Evolutionary conservation across 2,329 filamentous ascomycete species (phyloP), one percentile per base, ranked within the genome.

Genomic region (Cordyceps tenuipes): DNA sequence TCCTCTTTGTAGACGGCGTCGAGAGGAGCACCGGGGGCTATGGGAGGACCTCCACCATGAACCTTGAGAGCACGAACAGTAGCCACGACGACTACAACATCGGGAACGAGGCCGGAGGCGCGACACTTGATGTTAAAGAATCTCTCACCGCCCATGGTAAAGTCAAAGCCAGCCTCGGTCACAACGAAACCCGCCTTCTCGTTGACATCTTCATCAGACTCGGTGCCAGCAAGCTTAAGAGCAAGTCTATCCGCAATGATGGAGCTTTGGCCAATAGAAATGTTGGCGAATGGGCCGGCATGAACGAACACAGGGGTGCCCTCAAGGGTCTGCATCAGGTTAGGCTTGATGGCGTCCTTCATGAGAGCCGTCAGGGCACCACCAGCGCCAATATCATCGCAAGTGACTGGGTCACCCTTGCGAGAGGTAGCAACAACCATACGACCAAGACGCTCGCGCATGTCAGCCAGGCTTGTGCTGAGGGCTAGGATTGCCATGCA

Each of bases 71-170:
- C 94, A 66, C 94, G 88, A 50, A 99, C 90, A 2, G 94, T 99
- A 26, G 94, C 93, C 43, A 99, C 94, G 62, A 99, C 87, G 49
- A 99, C 91, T 7, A 96, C 92, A 1, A 91, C 90, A 69, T 99
- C 94, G 2, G 94, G 94, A 2, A 91, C 85, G 50, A 99, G 86
- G 26, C 93, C 93, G 6, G 93, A 97, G 10, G 91, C 89, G 62
- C 94, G 89, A 78, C 94, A 97, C 82, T 99, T 99, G 81, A 99
- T 97, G 80, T 99, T 97, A 85, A 99, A 97, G 82, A 99, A 99
- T 57, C 94, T 89, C 82, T 99, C 94, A 64, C 94, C 94, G 65
- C 94, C 94, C 94, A 99, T 99, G 68, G 94, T 97, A 77, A 99
- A 99, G 76, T 99, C 94, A 74, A 99, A 99, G 10, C 94, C 94